Evolutionary conservation across 1,139 yeast species (phyloP).

Genomic region (Pichia sp.): DNA sequence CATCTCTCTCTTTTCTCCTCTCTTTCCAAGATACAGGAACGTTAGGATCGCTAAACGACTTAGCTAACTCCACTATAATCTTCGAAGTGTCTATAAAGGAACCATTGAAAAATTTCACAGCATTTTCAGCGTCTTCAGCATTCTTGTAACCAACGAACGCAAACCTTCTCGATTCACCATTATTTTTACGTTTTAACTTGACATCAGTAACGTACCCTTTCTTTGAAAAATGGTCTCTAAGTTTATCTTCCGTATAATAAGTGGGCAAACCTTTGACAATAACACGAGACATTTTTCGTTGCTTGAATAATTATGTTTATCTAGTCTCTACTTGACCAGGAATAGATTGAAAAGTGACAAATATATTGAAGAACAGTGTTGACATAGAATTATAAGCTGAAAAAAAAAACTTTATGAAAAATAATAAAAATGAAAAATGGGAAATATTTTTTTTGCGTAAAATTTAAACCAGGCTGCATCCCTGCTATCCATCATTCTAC

Average conservation of each 20-base stretch:
- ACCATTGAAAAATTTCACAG: conserved; percentile 69
- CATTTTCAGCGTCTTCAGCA: conserved; percentile 67
- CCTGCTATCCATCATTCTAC: too few relatives aligned
- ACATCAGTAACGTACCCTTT: conserved; percentile 68
- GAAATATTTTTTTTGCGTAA: neutral
- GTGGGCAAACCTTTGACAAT: conserved; percentile 92
- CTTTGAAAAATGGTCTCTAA: conserved; percentile 62
- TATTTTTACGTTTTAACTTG: conserved; percentile 70
- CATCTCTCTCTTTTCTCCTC: conserved; percentile 52
- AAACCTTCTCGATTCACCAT: conserved; percentile 87
- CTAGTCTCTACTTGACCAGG: too few relatives aligned
- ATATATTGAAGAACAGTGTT: neutral
- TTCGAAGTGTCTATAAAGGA: conserved; percentile 81
- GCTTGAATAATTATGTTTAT: neutral
- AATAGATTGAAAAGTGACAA: neutral
- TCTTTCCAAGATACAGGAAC: conserved; percentile 75
- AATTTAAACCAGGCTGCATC: neutral
- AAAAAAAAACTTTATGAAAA: neutral
- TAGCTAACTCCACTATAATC: conserved; percentile 76
- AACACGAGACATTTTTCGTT: conserved; percentile 68
- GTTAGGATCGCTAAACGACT: conserved; percentile 74
- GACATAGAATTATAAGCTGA: neutral
- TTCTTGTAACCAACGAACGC: conserved; percentile 86
- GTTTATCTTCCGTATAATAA: conserved; percentile 71
- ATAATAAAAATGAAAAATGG: neutral